These are phyloP conservation scores for Durio zibethinus DNA, from an alignment of 345 rosid species.

Conservation along the genomic window DNA sequence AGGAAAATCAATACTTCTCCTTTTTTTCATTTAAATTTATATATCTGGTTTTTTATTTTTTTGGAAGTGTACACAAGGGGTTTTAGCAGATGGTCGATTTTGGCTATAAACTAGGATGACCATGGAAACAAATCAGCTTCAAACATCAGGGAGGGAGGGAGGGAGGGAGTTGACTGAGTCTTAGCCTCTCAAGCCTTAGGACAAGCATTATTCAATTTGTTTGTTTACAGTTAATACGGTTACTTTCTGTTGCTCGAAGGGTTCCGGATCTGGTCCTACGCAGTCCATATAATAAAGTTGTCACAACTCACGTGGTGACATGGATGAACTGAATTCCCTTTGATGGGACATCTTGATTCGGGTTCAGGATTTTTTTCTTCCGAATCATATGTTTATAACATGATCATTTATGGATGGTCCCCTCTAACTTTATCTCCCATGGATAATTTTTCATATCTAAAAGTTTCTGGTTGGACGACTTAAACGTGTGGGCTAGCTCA, in stretches of 20 bases:
- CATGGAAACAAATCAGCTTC: conserved; percentile 19
- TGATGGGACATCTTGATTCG: background rate
- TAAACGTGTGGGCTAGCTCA: background rate
- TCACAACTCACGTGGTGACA: background rate
- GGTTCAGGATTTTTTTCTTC: background rate
- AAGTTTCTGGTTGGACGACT: background rate
- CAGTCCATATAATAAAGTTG: background rate
- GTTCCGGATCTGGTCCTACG: background rate
- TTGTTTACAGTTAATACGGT: background rate
- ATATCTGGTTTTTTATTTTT: background rate
- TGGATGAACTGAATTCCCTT: background rate
- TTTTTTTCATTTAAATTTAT: background rate
- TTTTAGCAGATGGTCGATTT: background rate
- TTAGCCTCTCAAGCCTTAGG: background rate
- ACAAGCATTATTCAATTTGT: background rate
- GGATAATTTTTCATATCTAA: background rate
- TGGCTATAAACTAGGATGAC: conserved; percentile 33
- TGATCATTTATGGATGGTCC: background rate
- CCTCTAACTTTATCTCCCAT: background rate
- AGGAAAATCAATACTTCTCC: background rate
- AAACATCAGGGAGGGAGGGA: background rate
- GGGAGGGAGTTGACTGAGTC: conserved; percentile 28
- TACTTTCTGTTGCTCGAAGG: background rate
- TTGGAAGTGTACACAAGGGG: background rate
- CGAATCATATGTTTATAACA: background rate